These are phyloP conservation scores for Camellia granthamiana DNA, from an alignment of 148 eudicot species.

Conservation along the genomic window DNA sequence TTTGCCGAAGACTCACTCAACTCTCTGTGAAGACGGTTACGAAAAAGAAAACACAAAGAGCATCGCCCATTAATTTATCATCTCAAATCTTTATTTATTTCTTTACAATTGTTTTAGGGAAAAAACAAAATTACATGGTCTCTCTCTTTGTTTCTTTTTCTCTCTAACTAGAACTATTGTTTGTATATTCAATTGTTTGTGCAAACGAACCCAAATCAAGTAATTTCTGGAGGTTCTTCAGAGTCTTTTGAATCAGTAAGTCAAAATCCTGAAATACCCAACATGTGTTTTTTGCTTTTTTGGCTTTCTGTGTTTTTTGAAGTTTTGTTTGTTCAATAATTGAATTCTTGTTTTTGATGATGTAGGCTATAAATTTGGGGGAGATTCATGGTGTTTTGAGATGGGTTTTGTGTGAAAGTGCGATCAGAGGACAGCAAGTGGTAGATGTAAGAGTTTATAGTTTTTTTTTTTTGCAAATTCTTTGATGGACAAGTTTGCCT, in stretches of 20 bases:
- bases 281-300: not conserved
- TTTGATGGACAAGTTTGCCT: not conserved
- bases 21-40: not conserved
- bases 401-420: conserved; percentile 1
- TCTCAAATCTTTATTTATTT: not conserved
- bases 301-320: not conserved
- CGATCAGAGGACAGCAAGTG: not conserved
- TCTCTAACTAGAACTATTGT: not conserved
- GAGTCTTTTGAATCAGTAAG: not conserved
- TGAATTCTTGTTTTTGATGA: not conserved
- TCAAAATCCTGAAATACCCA: not conserved
- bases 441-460: not conserved
- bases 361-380: not conserved
- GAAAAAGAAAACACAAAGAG: not conserved
- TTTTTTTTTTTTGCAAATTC: not conserved
- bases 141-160: not conserved
- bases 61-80: not conserved
- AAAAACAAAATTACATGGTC: not conserved
- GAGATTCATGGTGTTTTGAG: not conserved
- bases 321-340: not conserved
- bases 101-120: not conserved
- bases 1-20: not conserved
- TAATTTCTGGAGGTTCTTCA: not conserved
- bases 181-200: not conserved
- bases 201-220: not conserved